A percentile compares a stretch with the other conserved stretches of the same genome.
phyloP scores from a whole-genome alignment of 1,284 basidiomycete species.

The Cutaneotrichosporon sp. region DNA sequence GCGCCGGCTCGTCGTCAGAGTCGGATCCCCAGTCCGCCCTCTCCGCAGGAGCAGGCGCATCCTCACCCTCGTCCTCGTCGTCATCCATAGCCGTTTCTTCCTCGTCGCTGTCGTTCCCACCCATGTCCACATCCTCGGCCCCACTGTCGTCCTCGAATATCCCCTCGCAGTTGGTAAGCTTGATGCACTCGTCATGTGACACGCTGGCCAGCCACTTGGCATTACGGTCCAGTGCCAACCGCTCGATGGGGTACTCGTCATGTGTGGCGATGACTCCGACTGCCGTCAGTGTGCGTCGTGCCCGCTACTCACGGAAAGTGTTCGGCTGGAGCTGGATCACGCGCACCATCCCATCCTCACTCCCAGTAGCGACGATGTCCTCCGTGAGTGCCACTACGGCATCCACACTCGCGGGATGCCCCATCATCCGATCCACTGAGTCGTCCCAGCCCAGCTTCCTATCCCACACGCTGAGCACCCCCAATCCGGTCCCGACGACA shows the following conservation, averaged over 20 bases:
- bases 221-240: slow-evolving; percentile 61
- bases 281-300: slow-evolving; percentile 9
- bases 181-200: slow-evolving; percentile 82
- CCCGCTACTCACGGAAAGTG: slow-evolving; percentile 56
- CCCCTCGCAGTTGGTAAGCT: slow-evolving; percentile 72
- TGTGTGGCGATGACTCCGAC: slow-evolving; percentile 87
- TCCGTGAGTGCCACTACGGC: slow-evolving; percentile 68
- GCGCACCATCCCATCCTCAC: slow-evolving; percentile 84
- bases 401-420: slow-evolving; percentile 82
- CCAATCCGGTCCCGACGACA: slow-evolving; percentile 83
- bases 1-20: slow-evolving; percentile 15
- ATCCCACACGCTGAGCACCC: slow-evolving; percentile 87
- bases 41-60: slow-evolving; percentile 9
- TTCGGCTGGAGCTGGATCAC: slow-evolving; percentile 86
- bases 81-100: slow-evolving; percentile 17
- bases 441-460: slow-evolving; percentile 80
- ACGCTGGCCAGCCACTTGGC: slow-evolving; percentile 83
- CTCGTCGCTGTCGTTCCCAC: slow-evolving; percentile 26
- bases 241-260: slow-evolving; percentile 83
- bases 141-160: slow-evolving; percentile 55
- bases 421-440: slow-evolving; percentile 80
- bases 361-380: slow-evolving; percentile 74
- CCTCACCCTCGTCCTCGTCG: slow-evolving; percentile 46
- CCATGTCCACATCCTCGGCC: slow-evolving; percentile 20
- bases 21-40: slow-evolving; percentile 3